Evolutionary conservation across 495 filamentous ascomycete genomes (phyloP).

Genomic region (Podospora australis): DNA sequence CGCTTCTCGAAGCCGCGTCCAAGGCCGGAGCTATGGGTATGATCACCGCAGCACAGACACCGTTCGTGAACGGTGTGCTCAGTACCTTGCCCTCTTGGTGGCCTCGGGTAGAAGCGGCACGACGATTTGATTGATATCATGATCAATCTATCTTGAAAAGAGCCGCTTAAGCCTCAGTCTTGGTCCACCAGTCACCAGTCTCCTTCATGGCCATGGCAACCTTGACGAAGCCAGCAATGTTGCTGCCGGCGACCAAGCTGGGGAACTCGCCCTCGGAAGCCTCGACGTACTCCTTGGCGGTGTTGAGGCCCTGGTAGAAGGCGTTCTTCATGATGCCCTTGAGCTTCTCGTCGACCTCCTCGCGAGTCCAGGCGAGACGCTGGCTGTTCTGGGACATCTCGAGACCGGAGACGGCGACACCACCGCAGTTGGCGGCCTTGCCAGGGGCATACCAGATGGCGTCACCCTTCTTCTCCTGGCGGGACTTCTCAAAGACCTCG

Average conservation of each 20-base stretch:
- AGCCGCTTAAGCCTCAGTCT: not conserved
- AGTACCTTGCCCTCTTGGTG: too few relatives aligned
- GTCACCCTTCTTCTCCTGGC: constrained; percentile 57
- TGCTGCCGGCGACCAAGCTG: constrained; percentile 83
- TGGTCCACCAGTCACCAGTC: constrained; percentile 91
- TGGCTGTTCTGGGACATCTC: constrained; percentile 98
- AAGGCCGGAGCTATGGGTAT: not conserved
- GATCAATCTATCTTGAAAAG: not conserved
- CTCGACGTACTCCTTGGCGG: constrained; percentile 80
- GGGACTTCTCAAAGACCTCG: constrained; percentile 80
- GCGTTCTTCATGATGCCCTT: constrained; percentile 91
- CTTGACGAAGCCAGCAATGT: constrained; percentile 97
- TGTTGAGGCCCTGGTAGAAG: constrained; percentile 87
- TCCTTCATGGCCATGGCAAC: constrained; percentile 91
- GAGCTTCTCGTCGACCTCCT: constrained; percentile 89
- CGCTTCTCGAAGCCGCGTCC: not conserved
- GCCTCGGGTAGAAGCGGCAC: too few relatives aligned
- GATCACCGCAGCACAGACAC: too few relatives aligned
- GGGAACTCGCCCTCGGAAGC: constrained; percentile 76
- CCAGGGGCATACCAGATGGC: constrained; percentile 93
- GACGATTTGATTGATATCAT: too few relatives aligned
- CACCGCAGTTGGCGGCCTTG: constrained; percentile 95
- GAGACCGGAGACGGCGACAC: constrained; percentile 93
- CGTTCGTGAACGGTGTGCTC: too few relatives aligned
- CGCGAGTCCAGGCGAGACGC: constrained; percentile 73